A percentile compares a stretch with the other conserved stretches of the same genome.
Evolutionary conservation across 371 early-diverging fungal species (phyloP).

Genomic region (Mortierella sp.): DNA sequence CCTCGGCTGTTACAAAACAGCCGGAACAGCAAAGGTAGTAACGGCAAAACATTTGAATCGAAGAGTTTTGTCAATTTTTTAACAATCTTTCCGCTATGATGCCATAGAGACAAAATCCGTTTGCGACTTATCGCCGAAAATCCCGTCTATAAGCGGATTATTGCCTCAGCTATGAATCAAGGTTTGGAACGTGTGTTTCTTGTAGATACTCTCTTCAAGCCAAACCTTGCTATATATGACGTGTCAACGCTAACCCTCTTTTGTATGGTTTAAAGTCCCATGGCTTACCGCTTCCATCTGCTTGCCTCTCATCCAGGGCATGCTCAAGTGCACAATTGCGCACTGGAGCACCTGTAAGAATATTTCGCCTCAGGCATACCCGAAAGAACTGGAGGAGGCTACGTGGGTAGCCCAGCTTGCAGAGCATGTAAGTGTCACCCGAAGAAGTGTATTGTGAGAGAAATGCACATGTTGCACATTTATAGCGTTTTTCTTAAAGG

Average conservation of each 20-base stretch:
- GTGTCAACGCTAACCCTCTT: background rate
- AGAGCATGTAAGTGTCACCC: slow-evolving; percentile 36
- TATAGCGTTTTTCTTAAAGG: background rate
- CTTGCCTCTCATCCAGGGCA: slow-evolving; percentile 41
- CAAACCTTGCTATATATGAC: background rate
- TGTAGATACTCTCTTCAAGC: no score
- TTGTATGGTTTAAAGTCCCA: slow-evolving; percentile 8
- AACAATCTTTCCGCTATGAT: background rate
- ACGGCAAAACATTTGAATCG: background rate
- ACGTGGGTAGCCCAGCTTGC: slow-evolving; percentile 47
- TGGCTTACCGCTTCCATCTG: slow-evolving; percentile 30
- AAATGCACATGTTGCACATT: background rate
- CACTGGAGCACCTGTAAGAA: slow-evolving; percentile 55
- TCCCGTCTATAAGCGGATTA: slow-evolving; percentile 43
- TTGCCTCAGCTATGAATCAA: slow-evolving; percentile 33
- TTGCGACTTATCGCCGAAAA: slow-evolving; percentile 43
- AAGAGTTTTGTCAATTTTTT: background rate
- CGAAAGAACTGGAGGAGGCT: slow-evolving; percentile 49
- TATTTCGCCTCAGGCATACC: slow-evolving; percentile 31
- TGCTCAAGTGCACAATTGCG: slow-evolving; percentile 48
- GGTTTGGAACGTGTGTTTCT: slow-evolving; percentile 22
- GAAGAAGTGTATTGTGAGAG: background rate
- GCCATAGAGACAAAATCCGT: slow-evolving; percentile 44
- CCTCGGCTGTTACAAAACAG: slow-evolving; percentile 36
- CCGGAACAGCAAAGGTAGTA: slow-evolving; percentile 53